Evolutionary conservation across 495 filamentous ascomycete species (phyloP).

Genomic region (Penicillium verhagenii): DNA sequence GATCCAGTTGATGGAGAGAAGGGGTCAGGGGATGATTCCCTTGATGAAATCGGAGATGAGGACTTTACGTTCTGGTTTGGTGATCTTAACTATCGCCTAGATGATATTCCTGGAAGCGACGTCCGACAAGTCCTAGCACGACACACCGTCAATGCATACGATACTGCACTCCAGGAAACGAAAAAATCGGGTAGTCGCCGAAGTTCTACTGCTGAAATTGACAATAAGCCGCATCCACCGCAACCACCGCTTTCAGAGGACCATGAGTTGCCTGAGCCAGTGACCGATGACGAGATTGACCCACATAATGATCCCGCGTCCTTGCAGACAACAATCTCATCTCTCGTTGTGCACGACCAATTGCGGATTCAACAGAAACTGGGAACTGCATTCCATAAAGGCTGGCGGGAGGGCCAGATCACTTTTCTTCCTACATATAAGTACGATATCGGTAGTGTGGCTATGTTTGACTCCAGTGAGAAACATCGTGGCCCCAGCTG

Average conservation of each 20-base stretch:
- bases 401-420: conserved; percentile 88
- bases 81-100: conserved; percentile 92
- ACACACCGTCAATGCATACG: conserved; percentile 78
- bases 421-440: conserved; percentile 91
- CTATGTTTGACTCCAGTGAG: conserved; percentile 90
- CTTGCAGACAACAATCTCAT: conserved; percentile 80
- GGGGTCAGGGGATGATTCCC: conserved; percentile 42
- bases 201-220: conserved; percentile 2
- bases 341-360: conserved; percentile 88
- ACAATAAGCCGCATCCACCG: conserved; percentile 11
- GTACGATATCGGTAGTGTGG: conserved; percentile 93
- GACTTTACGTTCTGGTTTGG: conserved; percentile 97
- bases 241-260: conserved; percentile 6
- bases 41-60: conserved; percentile 79
- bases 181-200: conserved; percentile 34
- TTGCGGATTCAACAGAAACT: conserved; percentile 69
- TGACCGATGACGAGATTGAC: conserved; percentile 40
- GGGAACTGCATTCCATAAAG: conserved; percentile 79
- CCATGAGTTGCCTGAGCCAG: conserved; percentile 14
- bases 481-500: conserved; percentile 91
- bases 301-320: conserved; percentile 57
- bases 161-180: conserved; percentile 32
- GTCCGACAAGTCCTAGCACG: conserved; percentile 81
- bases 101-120: conserved; percentile 84
- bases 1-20: conserved; percentile 61